phyloP scores from a whole-genome alignment of 345 rosid genomes.

The Citrus reticulata region DNA sequence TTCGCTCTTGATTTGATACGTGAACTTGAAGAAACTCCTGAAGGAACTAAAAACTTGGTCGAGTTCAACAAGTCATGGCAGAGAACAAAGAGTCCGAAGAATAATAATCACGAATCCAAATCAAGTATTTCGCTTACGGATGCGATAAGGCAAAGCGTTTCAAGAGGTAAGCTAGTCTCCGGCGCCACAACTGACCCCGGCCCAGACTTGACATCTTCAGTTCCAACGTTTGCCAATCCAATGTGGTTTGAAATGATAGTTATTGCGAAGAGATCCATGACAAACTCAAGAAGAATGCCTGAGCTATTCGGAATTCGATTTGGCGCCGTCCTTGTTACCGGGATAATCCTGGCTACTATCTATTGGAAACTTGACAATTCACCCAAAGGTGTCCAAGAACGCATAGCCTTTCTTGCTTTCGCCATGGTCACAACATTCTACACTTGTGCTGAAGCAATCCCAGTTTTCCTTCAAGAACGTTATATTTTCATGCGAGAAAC shows the following conservation, averaged over 20 bases:
- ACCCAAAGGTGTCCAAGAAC: conserved; percentile 83
- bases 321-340: conserved; percentile 76
- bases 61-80: conserved; percentile 81
- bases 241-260: conserved; percentile 79
- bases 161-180: conserved; percentile 79
- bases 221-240: conserved; percentile 80
- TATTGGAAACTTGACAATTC: conserved; percentile 76
- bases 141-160: conserved; percentile 72
- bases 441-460: conserved; percentile 93
- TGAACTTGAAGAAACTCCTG: conserved; percentile 73
- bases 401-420: conserved; percentile 86
- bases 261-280: conserved; percentile 59
- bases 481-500: conserved; percentile 98
- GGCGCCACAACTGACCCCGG: conserved; percentile 38
- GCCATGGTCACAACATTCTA: conserved; percentile 96
- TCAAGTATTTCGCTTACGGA: conserved; percentile 55
- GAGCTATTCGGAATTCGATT: conserved; percentile 75
- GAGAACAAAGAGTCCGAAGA: conserved; percentile 14
- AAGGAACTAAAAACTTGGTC: conserved; percentile 59
- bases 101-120: conserved; percentile 6
- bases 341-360: conserved; percentile 80
- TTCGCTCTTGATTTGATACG: conserved; percentile 83
- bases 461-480: conserved; percentile 85
- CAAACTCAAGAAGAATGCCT: conserved; percentile 76
- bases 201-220: conserved; percentile 37